Base-by-base conservation (phyloP, 1,284 basidiomycete genomes). In the Ustilago shanxiensis region DNA sequence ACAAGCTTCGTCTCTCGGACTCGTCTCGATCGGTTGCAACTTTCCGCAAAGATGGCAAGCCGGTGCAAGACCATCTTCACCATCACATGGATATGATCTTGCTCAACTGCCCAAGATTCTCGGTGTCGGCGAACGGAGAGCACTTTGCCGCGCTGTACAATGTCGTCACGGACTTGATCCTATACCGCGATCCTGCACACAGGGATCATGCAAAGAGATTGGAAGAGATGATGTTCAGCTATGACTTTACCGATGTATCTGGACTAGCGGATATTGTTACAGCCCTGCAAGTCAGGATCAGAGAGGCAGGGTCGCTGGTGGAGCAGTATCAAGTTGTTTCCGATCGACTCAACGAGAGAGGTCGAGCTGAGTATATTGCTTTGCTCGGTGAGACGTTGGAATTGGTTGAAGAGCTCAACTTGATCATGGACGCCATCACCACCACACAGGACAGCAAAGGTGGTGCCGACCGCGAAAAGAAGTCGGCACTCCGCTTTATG, bases 121-220 rank as follows among this genome's bases (percentile, higher is more conserved):
- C 93, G 0, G 92, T 98, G n/a, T 91, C 93, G 8, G 95, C 95
- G 18, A 93, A 91, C 72, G 91, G 94, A 45, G 89, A 90, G 50
- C 93, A 98, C 82, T 98, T 95, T 87, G 90, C 91, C 70, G 92
- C 92, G 13, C 91, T 98, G 69, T 95, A 94, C 77, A 92, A 92
- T 83, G 91, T 97, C 72, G 91, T 97, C 74, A 95, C 93, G 8
- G 92, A 95, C 80, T 88, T 98, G 24, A 61, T 85, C 18, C 90
- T 97, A 13, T 95, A 96, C 86, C 92, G 93, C 35, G 95, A 98
- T 84, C 92, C 93, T 6, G 91, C 91, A 18, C 68, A 79, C 52
- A 69, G 76, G 29, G 83, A 83, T 52, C 83, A 82, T 45, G 79
- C 79, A 29, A 82, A 84, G 69, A 73, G 77, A 31, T 77, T 84